These are phyloP conservation scores for Talaromyces rugulosus DNA, from an alignment of 2,329 filamentous ascomycete species.

Conservation along the genomic window DNA sequence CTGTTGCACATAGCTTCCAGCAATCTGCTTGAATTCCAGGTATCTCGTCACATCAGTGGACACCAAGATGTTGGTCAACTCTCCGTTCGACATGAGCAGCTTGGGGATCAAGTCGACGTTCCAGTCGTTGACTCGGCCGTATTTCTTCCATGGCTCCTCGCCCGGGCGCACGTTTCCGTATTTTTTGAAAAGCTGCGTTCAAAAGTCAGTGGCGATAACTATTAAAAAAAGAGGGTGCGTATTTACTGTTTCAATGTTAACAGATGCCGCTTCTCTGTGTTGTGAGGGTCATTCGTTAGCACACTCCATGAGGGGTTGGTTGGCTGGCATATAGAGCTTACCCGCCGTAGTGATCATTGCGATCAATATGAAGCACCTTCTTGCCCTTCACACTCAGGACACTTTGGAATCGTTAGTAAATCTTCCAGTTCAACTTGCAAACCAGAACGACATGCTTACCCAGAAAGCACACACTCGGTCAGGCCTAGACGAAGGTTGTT, in stretches of 20 bases:
- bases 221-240: not conserved
- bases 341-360: constrained; percentile 98
- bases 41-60: constrained; percentile 89
- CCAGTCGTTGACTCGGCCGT: constrained; percentile 95
- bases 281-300: constrained; percentile 25
- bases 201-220: not conserved
- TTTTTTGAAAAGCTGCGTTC: constrained; percentile 82
- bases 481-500: constrained; percentile 58
- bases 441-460: constrained; percentile 53
- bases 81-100: constrained; percentile 96
- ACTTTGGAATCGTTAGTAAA: constrained; percentile 44
- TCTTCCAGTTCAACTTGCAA: constrained; percentile 6
- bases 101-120: constrained; percentile 99
- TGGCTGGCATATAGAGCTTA: constrained; percentile 46
- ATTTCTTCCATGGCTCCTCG: constrained; percentile 96
- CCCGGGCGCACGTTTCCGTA: constrained; percentile 77
- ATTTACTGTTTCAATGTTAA: constrained; percentile 87
- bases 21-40: constrained; percentile 90
- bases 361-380: constrained; percentile 98
- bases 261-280: constrained; percentile 81
- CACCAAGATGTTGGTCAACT: constrained; percentile 96
- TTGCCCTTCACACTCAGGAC: constrained; percentile 97
- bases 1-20: constrained; percentile 95
- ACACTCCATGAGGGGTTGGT: constrained; percentile 4
- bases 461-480: constrained; percentile 98